Conservation (phyloP, 139 green algal genomes). For the Auxenochlorella pyrenoidosa region DNA sequence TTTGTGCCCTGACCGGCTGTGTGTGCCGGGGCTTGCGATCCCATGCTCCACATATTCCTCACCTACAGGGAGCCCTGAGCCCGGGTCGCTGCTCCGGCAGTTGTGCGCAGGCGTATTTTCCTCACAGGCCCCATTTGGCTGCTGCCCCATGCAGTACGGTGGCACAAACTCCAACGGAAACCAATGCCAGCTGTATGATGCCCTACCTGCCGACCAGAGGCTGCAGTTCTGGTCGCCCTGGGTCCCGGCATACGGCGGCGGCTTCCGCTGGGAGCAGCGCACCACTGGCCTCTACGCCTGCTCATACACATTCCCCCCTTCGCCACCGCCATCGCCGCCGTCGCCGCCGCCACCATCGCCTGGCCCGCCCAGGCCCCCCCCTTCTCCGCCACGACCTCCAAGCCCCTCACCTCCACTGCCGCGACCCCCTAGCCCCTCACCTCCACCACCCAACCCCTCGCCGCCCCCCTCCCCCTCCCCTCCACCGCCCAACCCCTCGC, state of each 20-base stretch:
- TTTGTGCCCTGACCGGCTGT: no score
- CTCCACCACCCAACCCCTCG: not conserved
- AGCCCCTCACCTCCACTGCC: not conserved
- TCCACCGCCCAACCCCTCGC: not conserved
- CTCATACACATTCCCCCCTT: not conserved
- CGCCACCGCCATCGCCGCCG: not conserved
- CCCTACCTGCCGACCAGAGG: not conserved
- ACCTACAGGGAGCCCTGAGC: no score
- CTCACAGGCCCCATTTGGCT: no score
- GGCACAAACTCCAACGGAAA: not conserved
- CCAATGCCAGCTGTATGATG: not conserved
- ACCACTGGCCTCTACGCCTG: not conserved
- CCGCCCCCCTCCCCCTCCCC: not conserved
- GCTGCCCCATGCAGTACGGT: not conserved
- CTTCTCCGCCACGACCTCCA: not conserved
- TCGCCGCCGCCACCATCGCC: not conserved
- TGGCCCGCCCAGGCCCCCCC: not conserved
- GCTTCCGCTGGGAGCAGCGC: not conserved
- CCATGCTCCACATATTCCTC: no score
- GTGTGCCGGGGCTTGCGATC: no score
- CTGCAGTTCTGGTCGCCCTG: not conserved
- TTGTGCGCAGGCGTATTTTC: no score
- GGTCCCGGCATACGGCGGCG: no score
- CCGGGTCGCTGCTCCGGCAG: no score
- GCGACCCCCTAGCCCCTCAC: not conserved